Conservation (phyloP, 2,329 filamentous ascomycete genomes). For the Macrophomina pseudophaseolina region DNA sequence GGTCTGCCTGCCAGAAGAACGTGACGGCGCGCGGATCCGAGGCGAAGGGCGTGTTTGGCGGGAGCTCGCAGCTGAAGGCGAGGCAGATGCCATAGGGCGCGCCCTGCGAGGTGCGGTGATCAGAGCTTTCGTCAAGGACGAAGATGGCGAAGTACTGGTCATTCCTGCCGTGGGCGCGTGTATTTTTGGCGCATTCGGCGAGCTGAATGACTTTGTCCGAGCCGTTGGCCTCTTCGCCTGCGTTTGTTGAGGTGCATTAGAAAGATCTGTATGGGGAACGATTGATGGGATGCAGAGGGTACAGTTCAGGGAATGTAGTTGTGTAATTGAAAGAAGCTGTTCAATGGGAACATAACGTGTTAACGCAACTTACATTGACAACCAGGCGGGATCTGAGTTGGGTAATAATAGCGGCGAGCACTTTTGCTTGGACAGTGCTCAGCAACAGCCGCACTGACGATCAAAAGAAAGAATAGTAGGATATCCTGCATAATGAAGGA, state of each 20-base stretch:
- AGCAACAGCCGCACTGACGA: background rate
- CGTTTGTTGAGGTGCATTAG: background rate
- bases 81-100: background rate
- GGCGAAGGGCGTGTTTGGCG: background rate
- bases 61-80: background rate
- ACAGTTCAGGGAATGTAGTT: no score
- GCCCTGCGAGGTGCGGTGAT: background rate
- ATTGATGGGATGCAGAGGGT: no score
- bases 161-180: background rate
- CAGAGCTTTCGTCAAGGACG: background rate
- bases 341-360: no score
- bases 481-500: background rate
- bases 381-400: background rate
- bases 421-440: background rate
- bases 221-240: background rate
- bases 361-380: background rate
- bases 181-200: background rate
- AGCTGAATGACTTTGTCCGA: background rate
- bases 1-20: background rate
- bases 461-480: background rate
- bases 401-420: background rate
- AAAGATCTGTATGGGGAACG: no score
- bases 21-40: background rate
- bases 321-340: no score
- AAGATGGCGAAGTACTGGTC: constrained; percentile 4